Base-by-base conservation (phyloP, 805 yeast species). In the Brettanomyces sp. region DNA sequence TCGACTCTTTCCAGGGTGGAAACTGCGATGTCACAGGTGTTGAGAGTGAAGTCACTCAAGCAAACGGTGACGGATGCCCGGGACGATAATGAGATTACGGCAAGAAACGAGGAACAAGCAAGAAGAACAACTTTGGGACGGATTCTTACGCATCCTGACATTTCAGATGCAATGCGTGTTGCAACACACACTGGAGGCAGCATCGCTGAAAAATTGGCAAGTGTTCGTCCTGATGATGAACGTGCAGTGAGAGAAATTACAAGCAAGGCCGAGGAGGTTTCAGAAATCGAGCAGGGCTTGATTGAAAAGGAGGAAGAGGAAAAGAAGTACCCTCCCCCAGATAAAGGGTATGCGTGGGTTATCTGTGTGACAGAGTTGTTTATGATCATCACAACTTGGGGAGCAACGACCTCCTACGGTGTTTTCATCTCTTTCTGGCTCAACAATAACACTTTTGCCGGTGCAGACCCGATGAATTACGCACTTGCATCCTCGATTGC, bases 281-380 rank as follows among this genome's bases (percentile, higher is more conserved):
- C 35, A 13, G 21, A 13, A 13, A 25, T 8, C 24, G 23, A 14
- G 5, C n/a, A 33, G 38, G 14, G 13, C 12, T n/a, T 33, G 21
- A 36, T 21, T 23, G 37, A 42, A 12, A 35, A 32, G 9, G 35
- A 18, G 18, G 44, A 42, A 33, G 44, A 35, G 18, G 48, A 42
- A 12, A 1, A 73, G 71, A 6, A 84, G 76, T 36, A 39, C 21
- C 54, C 71, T 2, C 57, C 51, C 3, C 42, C 36, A n/a, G 57
- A 69, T 55, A 77, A 77, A 14, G 85, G 85, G 0, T 79, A 79
- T 51, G 82, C 80, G 3, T 80, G 85, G 85, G 73, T 77, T 0
- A 34, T 53, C 7, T 52, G 56, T 30, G 65, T 74, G 11, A 70
- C 74, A 11, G 48, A 70, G 28, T 69, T 76, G 35, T 67, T 72